A percentile compares a stretch with the other conserved stretches of the same genome.
Evolutionary conservation across 306 rosid genomes (phyloP).

Genomic region (Quercus robur): DNA sequence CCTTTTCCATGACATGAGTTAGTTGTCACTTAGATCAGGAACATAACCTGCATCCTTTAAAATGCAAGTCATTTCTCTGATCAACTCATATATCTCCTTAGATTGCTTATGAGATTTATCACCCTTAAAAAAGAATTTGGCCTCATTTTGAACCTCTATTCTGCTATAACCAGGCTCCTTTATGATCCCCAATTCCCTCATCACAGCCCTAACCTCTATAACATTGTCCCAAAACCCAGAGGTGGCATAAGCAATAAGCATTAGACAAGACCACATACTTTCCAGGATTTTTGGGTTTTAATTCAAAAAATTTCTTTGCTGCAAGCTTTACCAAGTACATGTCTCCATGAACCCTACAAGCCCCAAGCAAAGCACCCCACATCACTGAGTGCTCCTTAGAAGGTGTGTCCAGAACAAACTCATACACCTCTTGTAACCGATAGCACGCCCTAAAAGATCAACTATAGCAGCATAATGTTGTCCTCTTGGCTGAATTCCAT

Average conservation of each 20-base stretch:
- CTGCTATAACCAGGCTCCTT: constrained; percentile 81
- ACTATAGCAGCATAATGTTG: constrained; percentile 78
- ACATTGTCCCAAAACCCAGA: constrained; percentile 70
- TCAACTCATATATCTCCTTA: constrained; percentile 49
- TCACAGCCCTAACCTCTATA: constrained; percentile 51
- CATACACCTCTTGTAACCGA: constrained; percentile 58
- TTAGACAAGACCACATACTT: constrained; percentile 63
- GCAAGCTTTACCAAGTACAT: constrained; percentile 56
- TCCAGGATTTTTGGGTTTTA: constrained; percentile 53
- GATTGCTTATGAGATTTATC: constrained; percentile 49
- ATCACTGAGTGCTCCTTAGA: constrained; percentile 59
- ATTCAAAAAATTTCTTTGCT: constrained; percentile 54
- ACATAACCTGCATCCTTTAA: constrained; percentile 47
- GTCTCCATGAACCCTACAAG: constrained; percentile 68
- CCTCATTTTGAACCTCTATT: constrained; percentile 60
- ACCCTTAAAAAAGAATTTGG: constrained; percentile 48
- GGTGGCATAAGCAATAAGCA: constrained; percentile 69
- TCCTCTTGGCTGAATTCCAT: constrained; percentile 57
- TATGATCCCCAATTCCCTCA: constrained; percentile 56
- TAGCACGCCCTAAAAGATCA: constrained; percentile 67
- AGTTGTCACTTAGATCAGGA: constrained; percentile 35
- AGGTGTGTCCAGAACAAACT: constrained; percentile 55
- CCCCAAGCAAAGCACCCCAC: constrained; percentile 78
- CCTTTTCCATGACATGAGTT: constrained; percentile 4
- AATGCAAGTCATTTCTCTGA: constrained; percentile 41